These are phyloP conservation scores for Talaromyces marneffei DNA, from an alignment of 2,329 filamentous ascomycete species.

Conservation along the genomic window DNA sequence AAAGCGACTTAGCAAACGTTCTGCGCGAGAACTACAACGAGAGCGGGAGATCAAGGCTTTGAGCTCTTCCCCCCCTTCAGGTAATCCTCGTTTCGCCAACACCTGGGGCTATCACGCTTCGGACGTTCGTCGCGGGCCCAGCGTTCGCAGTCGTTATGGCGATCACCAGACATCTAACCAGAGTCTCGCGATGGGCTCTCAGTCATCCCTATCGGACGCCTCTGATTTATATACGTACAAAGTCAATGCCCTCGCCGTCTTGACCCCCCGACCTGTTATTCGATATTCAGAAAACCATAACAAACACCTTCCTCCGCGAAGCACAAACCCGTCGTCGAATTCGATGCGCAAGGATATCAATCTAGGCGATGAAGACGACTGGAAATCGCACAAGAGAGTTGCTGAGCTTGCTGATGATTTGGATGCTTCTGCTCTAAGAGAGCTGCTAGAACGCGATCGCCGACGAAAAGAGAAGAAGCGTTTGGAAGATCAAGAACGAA, in stretches of 20 bases:
- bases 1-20: slow-evolving; percentile 70
- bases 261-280: slow-evolving; percentile 79
- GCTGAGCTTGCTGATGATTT: slow-evolving; percentile 74
- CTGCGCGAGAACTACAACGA: slow-evolving; percentile 66
- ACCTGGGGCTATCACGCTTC: slow-evolving; percentile 56
- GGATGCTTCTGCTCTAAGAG: slow-evolving; percentile 74
- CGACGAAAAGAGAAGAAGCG: slow-evolving; percentile 71
- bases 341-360: slow-evolving; percentile 48
- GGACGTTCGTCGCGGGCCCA: slow-evolving; percentile 60
- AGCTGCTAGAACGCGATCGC: slow-evolving; percentile 84
- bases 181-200: slow-evolving; percentile 66
- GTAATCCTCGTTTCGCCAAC: slow-evolving; percentile 50
- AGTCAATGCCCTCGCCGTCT: slow-evolving; percentile 70
- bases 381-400: slow-evolving; percentile 57
- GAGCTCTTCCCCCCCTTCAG: slow-evolving; percentile 61
- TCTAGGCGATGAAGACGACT: slow-evolving; percentile 54
- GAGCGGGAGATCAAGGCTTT: slow-evolving; percentile 87
- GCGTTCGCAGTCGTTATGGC: slow-evolving; percentile 50
- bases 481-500: slow-evolving; percentile 60
- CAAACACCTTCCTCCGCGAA: slow-evolving; percentile 47
- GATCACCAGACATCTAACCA: slow-evolving; percentile 64
- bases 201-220: slow-evolving; percentile 68
- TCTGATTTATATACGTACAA: slow-evolving; percentile 73
- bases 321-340: slow-evolving; percentile 44
- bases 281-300: slow-evolving; percentile 58